Conservation (phyloP, 345 rosid genomes). For the Erysimum cheiranthoides region DNA sequence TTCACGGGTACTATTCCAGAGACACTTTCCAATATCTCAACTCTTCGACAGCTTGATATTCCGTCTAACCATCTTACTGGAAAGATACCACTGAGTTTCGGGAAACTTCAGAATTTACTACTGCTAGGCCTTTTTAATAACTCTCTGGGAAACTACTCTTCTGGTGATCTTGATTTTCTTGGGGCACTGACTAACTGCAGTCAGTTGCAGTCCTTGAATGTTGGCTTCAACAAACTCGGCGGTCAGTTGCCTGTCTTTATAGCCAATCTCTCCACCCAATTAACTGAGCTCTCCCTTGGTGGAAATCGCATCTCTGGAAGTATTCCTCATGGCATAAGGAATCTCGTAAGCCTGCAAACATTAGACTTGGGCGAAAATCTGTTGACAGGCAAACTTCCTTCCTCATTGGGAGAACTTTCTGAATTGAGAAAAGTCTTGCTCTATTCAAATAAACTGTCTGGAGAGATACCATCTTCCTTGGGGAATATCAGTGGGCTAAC, state of each 20-base stretch:
- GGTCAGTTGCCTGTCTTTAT: constrained; percentile 25
- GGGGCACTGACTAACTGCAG: constrained; percentile 32
- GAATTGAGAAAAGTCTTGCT: constrained; percentile 25
- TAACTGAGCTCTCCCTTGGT: constrained; percentile 16
- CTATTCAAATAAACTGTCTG: constrained; percentile 31
- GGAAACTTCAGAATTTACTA: constrained; percentile 28
- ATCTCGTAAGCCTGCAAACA: constrained; percentile 29
- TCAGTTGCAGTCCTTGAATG: constrained; percentile 17
- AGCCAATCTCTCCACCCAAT: constrained; percentile 32
- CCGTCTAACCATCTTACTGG: constrained; percentile 25
- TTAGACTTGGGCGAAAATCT: constrained; percentile 11
- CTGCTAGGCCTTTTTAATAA: constrained; percentile 12
- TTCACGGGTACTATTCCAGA: constrained; percentile 36
- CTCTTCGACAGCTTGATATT: constrained; percentile 17
- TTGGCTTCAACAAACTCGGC: constrained; percentile 8
- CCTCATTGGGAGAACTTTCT: constrained; percentile 19
- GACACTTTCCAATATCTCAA: constrained; percentile 31
- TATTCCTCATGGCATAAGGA: neutral
- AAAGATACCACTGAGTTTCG: constrained; percentile 35
- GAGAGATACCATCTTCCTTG: constrained; percentile 37
- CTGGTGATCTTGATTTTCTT: constrained; percentile 42
- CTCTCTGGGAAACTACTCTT: constrained; percentile 32
- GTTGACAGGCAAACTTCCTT: constrained; percentile 33
- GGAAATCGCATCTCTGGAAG: constrained; percentile 35
- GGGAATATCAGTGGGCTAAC: neutral